Evolutionary conservation across 1,284 basidiomycete genomes (phyloP), one percentile per base, ranked within the genome.

Genomic region (Tremellales sp.): DNA sequence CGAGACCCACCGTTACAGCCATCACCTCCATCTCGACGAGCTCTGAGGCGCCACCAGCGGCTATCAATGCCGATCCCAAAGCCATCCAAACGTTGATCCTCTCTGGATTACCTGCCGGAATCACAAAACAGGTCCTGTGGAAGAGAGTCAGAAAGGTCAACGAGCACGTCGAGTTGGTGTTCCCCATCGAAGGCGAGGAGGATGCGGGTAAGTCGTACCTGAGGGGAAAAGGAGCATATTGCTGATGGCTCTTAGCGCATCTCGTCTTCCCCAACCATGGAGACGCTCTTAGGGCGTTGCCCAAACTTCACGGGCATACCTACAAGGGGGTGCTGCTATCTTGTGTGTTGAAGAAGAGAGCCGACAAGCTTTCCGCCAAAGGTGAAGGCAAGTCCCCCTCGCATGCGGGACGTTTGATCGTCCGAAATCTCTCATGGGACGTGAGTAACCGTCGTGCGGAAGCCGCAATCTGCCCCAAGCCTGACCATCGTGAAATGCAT

Each of bases 301-400:
- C 74, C 48, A 92, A 90, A 73, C 81, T 98, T 1, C 90, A 98
- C 66, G 89, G 89, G 0, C 91, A 95, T 67, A 84, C 92, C 33
- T 97, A 86, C 79, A 95, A 97, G 70, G 91, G 91, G 34, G 77
- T 80, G 3, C 75, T 92, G 13, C 80, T 97, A 22, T 90, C 86
- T 5, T 88, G 85, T n/a, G 84, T 86, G 5, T 78, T 97, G 53
- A 97, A 97, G 77, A 92, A 92, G 67, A 82, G 88, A 2, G 74
- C 89, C 4, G 85, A 92, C 41, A 80, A 77, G 40, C 77, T 87
- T 2, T 53, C 58, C 2, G 75, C 83, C 51, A 60, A 72, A 63
- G 66, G 64, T 47, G 58, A 76, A 68, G 69, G 72, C 50, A 67
- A 75, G 54, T 62, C 71, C 37, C 64, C 64, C 13, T 66, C 60